These are phyloP conservation scores for Trametes sp. DNA, from an alignment of 1,284 basidiomycete genomes.

Conservation along the genomic window DNA sequence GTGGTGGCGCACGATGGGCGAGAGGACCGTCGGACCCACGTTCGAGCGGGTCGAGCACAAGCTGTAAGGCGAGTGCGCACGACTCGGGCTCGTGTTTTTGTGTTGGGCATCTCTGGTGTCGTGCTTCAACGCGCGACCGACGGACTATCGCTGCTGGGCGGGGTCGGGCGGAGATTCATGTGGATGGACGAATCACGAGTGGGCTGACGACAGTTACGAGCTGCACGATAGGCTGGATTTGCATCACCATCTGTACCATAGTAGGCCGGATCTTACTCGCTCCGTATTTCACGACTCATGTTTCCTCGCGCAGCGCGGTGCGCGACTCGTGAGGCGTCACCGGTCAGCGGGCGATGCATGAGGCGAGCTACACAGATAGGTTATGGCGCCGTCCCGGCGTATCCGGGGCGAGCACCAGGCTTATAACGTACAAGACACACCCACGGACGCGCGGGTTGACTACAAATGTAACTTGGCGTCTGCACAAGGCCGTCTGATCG, in stretches of 20 bases:
- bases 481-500: background rate
- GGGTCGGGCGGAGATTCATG: background rate
- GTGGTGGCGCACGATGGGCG: conserved; percentile 53
- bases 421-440: background rate
- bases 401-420: background rate
- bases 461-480: background rate
- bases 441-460: background rate
- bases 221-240: background rate
- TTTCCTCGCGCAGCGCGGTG: background rate
- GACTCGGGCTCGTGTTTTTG: background rate
- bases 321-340: background rate
- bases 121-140: background rate
- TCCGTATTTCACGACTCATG: background rate
- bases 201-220: background rate
- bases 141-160: background rate
- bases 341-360: background rate
- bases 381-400: background rate
- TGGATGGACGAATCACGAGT: background rate
- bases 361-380: background rate
- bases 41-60: conserved; percentile 1
- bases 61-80: conserved; percentile 1
- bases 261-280: background rate
- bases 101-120: background rate
- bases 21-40: conserved; percentile 17
- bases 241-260: background rate